Conservation (phyloP, 257 asterid species). For the Salvia splendens region DNA sequence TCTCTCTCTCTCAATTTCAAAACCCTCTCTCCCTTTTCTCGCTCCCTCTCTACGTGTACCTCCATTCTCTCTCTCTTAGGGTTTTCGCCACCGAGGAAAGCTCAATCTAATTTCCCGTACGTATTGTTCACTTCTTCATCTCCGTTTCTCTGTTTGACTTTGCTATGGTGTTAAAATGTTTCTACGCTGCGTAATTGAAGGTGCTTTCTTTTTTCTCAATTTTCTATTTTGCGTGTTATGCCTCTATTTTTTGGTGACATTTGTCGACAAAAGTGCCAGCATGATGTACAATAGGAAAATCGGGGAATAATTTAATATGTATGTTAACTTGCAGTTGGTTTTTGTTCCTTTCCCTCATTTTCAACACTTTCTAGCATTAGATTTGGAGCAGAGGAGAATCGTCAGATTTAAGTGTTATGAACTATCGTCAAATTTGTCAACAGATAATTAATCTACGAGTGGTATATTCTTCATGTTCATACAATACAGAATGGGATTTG, state of each 20-base stretch:
- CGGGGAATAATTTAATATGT: neutral
- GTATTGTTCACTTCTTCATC: conserved; percentile 15
- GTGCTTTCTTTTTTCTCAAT: neutral
- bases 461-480: conserved; percentile 13
- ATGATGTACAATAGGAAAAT: neutral
- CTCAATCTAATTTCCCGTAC: conserved; percentile 19
- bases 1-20: conserved; percentile 25
- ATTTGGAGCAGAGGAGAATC: neutral
- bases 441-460: neutral
- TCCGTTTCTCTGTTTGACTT: neutral
- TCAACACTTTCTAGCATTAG: neutral
- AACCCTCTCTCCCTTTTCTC: neutral
- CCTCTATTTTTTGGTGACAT: neutral
- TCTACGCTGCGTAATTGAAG: neutral
- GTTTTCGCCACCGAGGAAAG: conserved; percentile 21
- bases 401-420: neutral
- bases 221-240: neutral
- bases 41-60: neutral
- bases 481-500: neutral
- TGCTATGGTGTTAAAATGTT: conserved; percentile 4
- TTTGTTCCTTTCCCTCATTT: neutral
- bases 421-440: neutral
- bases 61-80: conserved; percentile 30
- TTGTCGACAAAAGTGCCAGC: neutral
- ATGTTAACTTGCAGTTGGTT: no score